Percentiles rank a stretch among this genome's conserved stretches.
Evolutionary conservation across 2,329 filamentous ascomycete genomes (phyloP).

Genomic region (Colletotrichum godetiae): DNA sequence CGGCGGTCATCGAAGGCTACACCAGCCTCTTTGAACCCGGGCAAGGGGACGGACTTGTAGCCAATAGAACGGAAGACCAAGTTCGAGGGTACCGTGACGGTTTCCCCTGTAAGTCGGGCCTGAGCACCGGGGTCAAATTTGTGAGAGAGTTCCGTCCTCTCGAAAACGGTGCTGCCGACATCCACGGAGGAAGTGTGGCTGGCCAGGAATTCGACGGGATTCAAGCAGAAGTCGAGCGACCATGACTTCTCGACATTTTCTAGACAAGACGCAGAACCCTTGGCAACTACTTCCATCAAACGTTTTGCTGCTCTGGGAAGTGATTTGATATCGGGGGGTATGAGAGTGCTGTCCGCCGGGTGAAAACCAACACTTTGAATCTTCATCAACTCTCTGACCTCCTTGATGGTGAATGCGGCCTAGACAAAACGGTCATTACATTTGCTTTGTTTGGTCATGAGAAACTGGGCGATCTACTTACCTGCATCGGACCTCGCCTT

Average conservation of each 20-base stretch:
- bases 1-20: slow-evolving; percentile 80
- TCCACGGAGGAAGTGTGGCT: slow-evolving; percentile 54
- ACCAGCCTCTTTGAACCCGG: slow-evolving; percentile 78
- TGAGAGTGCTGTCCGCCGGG: slow-evolving; percentile 72
- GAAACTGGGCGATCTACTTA: slow-evolving; percentile 47
- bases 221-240: slow-evolving; percentile 88
- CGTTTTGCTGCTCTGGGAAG: slow-evolving; percentile 81
- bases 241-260: slow-evolving; percentile 73
- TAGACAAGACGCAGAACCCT: slow-evolving; percentile 70
- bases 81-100: slow-evolving; percentile 68
- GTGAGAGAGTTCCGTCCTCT: slow-evolving; percentile 66
- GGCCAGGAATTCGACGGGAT: slow-evolving; percentile 76
- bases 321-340: slow-evolving; percentile 75
- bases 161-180: slow-evolving; percentile 77
- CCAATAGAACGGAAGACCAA: slow-evolving; percentile 94
- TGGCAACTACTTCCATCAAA: slow-evolving; percentile 82
- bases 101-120: slow-evolving; percentile 60
- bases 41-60: slow-evolving; percentile 84
- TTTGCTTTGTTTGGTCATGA: neutral
- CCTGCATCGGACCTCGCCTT: slow-evolving; percentile 88
- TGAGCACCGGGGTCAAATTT: slow-evolving; percentile 64
- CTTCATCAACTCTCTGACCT: slow-evolving; percentile 87
- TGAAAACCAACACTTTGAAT: slow-evolving; percentile 79
- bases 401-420: slow-evolving; percentile 96
- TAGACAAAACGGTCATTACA: slow-evolving; percentile 48